Evolutionary conservation across 2,329 filamentous ascomycete species (phyloP), one percentile per base, ranked within the genome.

Genomic region (Neofusicoccum parvum): DNA sequence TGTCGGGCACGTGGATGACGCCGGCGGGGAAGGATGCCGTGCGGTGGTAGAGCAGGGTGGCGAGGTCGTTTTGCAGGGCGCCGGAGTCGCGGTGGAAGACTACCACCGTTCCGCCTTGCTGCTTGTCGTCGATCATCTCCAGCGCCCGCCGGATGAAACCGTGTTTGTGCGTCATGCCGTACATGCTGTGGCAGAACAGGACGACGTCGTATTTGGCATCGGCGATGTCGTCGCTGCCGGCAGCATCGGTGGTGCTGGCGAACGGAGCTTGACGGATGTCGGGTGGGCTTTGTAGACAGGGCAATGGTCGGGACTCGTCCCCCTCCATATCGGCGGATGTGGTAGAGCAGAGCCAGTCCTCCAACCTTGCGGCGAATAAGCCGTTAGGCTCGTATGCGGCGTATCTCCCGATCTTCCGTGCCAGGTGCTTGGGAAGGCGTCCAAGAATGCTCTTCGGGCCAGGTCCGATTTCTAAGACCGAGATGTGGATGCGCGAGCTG

Each of bases 171-270:
- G 78, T 78, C 82, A 89, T 84, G 66, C 85, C 85, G 68, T 89
- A 88, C 82, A 89, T 82, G 75, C 87, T 88, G 72, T 89, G 86
- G 68, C 86, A 89, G 74, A 89, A 87, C 4, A 90, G 70, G 17
- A 89, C 72, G 46, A 88, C 12, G 68, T 89, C 81, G 69, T 82
- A 89, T 66, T 76, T 81, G 23, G 79, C 72, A n/a, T n/a, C n/a
- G n/a, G n/a, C n/a, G n/a, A n/a, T n/a, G 37, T 75, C 69, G 0
- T 58, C 37, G 63, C 73, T 67, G 45, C 50, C 68, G 12, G n/a
- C 64, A 53, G n/a, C 68, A 27, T 72, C 68, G 48, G 67, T 69
- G 7, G 79, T 65, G n/a, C 73, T 64, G 66, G 12, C 67, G 69
- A 87, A 86, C 10, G 78, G 73, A 5, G 63, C 49, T 69, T 56